Evolutionary conservation across 164 flowering plant genomes (phyloP).

Genomic region (Vitis cinerea): DNA sequence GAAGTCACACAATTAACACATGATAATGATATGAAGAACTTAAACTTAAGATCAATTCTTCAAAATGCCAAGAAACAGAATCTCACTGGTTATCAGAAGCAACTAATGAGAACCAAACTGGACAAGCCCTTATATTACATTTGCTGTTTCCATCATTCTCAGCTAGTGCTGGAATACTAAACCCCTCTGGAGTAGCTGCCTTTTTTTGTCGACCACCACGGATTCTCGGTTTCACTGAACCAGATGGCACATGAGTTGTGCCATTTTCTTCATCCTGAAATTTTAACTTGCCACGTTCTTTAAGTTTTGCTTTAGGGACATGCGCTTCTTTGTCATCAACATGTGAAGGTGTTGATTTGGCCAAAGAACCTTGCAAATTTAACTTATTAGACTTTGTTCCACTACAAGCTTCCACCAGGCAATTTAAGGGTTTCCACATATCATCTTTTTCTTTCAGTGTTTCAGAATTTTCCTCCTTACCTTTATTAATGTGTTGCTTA

Average conservation of each 20-base stretch:
- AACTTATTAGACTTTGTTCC: slow-evolving; percentile 8
- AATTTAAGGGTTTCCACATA: slow-evolving; percentile 17
- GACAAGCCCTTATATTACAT: slow-evolving; percentile 13
- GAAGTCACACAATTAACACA: slow-evolving; percentile 4
- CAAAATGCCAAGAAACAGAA: background rate
- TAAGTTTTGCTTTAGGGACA: background rate
- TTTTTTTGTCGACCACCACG: slow-evolving; percentile 3
- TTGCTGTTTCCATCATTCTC: slow-evolving; percentile 12
- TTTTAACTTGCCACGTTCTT: slow-evolving; percentile 10
- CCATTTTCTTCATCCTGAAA: slow-evolving; percentile 11
- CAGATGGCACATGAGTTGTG: slow-evolving; percentile 1
- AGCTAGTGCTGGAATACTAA: slow-evolving; percentile 18
- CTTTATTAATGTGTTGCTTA: slow-evolving; percentile 8
- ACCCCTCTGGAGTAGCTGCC: slow-evolving; percentile 8
- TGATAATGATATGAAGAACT: background rate
- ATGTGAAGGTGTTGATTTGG: background rate
- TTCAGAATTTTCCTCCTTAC: slow-evolving; percentile 1
- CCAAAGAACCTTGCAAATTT: background rate
- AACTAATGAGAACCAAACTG: slow-evolving; percentile 33
- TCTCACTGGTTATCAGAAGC: slow-evolving; percentile 26
- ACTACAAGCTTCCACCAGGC: slow-evolving; percentile 20
- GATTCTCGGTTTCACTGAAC: slow-evolving; percentile 10
- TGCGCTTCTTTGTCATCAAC: slow-evolving; percentile 5
- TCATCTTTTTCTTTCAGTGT: slow-evolving; percentile 12
- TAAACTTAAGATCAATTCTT: background rate